These are phyloP conservation scores for Gypsophila paniculata DNA, from an alignment of 179 eudicot genomes.

Conservation along the genomic window DNA sequence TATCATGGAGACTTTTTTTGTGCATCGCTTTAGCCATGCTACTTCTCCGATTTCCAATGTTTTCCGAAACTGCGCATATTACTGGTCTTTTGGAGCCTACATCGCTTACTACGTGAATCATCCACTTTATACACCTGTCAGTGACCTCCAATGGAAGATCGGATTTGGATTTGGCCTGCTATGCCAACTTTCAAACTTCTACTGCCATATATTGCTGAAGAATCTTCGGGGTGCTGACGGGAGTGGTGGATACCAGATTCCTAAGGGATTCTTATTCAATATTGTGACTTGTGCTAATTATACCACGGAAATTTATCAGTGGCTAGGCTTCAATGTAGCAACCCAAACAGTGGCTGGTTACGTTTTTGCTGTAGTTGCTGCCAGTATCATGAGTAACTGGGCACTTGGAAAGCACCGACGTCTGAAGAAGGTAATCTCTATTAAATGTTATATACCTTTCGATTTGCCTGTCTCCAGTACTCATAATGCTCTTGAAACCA, in stretches of 20 bases:
- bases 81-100: slow-evolving; percentile 87
- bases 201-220: slow-evolving; percentile 86
- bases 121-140: slow-evolving; percentile 82
- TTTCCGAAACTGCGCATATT: slow-evolving; percentile 85
- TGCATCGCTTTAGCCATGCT: slow-evolving; percentile 94
- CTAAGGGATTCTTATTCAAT: slow-evolving; percentile 85
- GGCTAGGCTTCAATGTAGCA: slow-evolving; percentile 91
- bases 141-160: slow-evolving; percentile 84
- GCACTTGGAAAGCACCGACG: slow-evolving; percentile 91
- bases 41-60: slow-evolving; percentile 88
- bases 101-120: slow-evolving; percentile 90
- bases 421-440: slow-evolving; percentile 58
- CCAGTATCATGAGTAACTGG: slow-evolving; percentile 85
- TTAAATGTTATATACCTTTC: background rate
- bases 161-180: slow-evolving; percentile 76
- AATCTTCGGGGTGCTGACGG: slow-evolving; percentile 65
- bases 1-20: slow-evolving; percentile 87
- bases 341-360: slow-evolving; percentile 93
- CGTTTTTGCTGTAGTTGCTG: slow-evolving; percentile 78
- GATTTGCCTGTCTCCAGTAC: background rate
- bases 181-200: slow-evolving; percentile 76
- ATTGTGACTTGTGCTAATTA: slow-evolving; percentile 91
- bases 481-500: background rate
- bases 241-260: slow-evolving; percentile 81
- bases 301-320: slow-evolving; percentile 91